These are phyloP conservation scores for Echria macrotheca DNA, from an alignment of 495 filamentous ascomycete species.

Conservation along the genomic window DNA sequence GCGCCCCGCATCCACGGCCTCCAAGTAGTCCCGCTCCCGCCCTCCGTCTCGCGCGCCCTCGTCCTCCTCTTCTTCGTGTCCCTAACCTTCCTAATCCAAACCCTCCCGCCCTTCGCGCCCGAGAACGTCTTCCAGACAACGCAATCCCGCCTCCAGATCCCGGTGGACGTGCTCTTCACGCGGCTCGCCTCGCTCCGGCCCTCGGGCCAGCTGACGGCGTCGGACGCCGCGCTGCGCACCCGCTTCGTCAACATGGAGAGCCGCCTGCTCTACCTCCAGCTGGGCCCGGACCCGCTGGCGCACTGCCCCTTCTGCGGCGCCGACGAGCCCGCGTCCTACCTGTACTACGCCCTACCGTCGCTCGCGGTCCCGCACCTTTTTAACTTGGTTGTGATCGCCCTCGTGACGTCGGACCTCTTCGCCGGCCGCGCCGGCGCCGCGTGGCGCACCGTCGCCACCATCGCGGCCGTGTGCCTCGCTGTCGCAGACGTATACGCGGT, in stretches of 20 bases:
- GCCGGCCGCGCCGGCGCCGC: conserved; percentile 48
- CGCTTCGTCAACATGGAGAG: conserved; percentile 66
- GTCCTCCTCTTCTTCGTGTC: conserved; percentile 54
- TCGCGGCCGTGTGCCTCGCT: conserved; percentile 56
- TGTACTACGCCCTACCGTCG: conserved; percentile 75
- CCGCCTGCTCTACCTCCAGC: conserved; percentile 75
- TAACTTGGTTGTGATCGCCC: conserved; percentile 63
- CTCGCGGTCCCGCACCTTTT: conserved; percentile 71
- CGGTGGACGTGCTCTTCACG: conserved; percentile 76
- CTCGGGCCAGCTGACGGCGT: conserved; percentile 44
- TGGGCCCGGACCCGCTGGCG: conserved; percentile 65
- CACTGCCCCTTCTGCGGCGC: conserved; percentile 78
- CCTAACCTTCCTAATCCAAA: conserved; percentile 53
- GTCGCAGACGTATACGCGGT: conserved; percentile 58
- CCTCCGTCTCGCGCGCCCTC: conserved; percentile 45
- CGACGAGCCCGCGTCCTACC: conserved; percentile 64
- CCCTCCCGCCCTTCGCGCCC: conserved; percentile 64
- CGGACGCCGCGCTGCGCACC: conserved; percentile 57
- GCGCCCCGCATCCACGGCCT: conserved; percentile 39
- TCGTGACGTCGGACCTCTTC: conserved; percentile 55
- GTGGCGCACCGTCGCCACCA: conserved; percentile 67
- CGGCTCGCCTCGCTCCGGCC: conserved; percentile 64
- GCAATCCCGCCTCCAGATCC: conserved; percentile 75
- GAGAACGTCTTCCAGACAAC: conserved; percentile 79
- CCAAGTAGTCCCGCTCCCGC: conserved; percentile 57